Evolutionary conservation across 129 eudicot species (phyloP).

Genomic region (Arctium lappa): DNA sequence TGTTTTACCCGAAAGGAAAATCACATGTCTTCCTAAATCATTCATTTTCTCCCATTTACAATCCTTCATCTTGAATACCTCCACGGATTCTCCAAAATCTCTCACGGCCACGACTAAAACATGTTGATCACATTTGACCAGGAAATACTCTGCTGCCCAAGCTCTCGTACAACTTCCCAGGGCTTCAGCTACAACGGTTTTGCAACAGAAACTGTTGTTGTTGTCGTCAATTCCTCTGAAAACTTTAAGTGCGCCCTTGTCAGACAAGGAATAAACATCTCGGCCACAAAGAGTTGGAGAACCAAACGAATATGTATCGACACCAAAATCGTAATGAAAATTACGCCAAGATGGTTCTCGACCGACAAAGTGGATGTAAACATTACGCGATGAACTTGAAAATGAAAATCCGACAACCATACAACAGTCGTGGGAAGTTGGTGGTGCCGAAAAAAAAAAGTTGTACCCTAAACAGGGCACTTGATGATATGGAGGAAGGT

Average conservation of each 20-base stretch:
- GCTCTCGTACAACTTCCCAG: no score
- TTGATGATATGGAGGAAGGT: constrained; percentile 18
- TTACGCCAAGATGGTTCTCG: neutral
- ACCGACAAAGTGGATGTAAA: neutral
- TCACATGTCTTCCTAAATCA: neutral
- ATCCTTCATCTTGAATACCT: neutral
- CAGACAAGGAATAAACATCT: neutral
- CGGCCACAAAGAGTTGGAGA: neutral
- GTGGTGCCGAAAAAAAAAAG: neutral
- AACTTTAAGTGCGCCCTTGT: neutral
- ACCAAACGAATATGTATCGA: neutral
- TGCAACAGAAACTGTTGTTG: neutral
- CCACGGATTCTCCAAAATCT: neutral
- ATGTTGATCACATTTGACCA: neutral
- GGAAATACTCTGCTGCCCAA: no score
- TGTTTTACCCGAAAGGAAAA: neutral
- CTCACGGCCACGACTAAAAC: neutral
- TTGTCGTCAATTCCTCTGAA: no score
- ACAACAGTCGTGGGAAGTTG: constrained; percentile 21
- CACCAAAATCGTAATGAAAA: neutral
- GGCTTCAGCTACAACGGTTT: no score
- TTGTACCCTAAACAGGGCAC: neutral
- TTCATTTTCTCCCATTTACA: constrained; percentile 1
- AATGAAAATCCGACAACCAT: constrained; percentile 10
- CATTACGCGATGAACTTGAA: neutral